phyloP scores from a whole-genome alignment of 805 yeast species.

The Ogataea angusta region DNA sequence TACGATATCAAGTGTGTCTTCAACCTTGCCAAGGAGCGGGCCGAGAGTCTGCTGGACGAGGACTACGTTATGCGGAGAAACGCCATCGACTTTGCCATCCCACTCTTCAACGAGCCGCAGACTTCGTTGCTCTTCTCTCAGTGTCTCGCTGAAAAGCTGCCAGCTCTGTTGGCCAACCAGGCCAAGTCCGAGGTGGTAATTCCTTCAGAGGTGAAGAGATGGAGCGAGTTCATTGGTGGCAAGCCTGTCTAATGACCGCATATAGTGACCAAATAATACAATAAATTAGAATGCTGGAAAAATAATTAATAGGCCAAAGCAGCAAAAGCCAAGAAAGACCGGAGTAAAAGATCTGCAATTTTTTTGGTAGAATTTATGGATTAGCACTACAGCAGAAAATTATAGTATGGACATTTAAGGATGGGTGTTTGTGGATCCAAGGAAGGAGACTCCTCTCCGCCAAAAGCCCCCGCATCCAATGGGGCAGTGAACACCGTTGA shows the following conservation, averaged over 20 bases:
- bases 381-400: background rate
- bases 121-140: slow-evolving; percentile 85
- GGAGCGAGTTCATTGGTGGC: slow-evolving; percentile 97
- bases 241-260: slow-evolving; percentile 58
- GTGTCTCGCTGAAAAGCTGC: slow-evolving; percentile 72
- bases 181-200: slow-evolving; percentile 45
- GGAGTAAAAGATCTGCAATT: background rate
- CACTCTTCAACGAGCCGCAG: slow-evolving; percentile 94
- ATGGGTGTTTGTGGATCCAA: slow-evolving; percentile 32
- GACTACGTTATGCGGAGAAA: slow-evolving; percentile 98
- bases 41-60: slow-evolving; percentile 77
- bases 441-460: slow-evolving; percentile 11
- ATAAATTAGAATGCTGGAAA: background rate
- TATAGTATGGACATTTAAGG: slow-evolving; percentile 4
- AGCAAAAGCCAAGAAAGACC: background rate
- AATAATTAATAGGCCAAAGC: background rate
- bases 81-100: slow-evolving; percentile 96
- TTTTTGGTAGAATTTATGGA: background rate
- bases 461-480: background rate
- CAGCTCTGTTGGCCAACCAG: slow-evolving; percentile 48
- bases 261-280: slow-evolving; percentile 5
- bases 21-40: slow-evolving; percentile 89
- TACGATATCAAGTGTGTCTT: slow-evolving; percentile 83
- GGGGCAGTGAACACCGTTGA: background rate
- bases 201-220: slow-evolving; percentile 85